Evolutionary conservation across 805 yeast species (phyloP).

Genomic region (Saccharomycopsis capsularis): DNA sequence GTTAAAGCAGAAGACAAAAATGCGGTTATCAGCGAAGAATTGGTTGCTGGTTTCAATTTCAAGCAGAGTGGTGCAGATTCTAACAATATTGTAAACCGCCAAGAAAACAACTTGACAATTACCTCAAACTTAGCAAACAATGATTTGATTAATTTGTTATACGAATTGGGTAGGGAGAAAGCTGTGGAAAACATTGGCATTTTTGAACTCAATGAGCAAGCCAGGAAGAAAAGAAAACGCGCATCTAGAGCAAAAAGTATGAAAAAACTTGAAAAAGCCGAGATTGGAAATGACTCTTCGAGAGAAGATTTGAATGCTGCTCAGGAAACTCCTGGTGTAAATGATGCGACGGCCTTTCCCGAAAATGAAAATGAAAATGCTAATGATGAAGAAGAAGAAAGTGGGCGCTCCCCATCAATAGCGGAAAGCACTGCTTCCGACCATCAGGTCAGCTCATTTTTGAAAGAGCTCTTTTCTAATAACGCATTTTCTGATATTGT

Average conservation of each 20-base stretch:
- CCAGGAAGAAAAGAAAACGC: constrained; percentile 3
- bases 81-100: not conserved
- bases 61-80: not conserved
- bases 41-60: constrained; percentile 20
- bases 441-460: constrained; percentile 5
- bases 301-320: not conserved
- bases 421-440: not conserved
- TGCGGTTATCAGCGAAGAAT: not conserved
- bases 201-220: constrained; percentile 17
- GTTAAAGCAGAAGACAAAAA: not conserved
- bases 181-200: constrained; percentile 30
- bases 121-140: constrained; percentile 47
- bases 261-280: not conserved
- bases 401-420: not conserved
- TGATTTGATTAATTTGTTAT: constrained; percentile 46
- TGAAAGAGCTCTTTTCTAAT: constrained; percentile 14
- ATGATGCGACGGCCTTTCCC: not conserved
- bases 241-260: not conserved
- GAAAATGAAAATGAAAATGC: not conserved
- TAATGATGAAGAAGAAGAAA: not conserved
- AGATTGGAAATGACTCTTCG: not conserved
- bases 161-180: constrained; percentile 47
- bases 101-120: constrained; percentile 23
- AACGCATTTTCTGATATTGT: constrained; percentile 15
- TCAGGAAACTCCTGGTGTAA: not conserved